Evolutionary conservation across 352 stramenopile species (phyloP).

Genomic region (Pythium grandisporangium): DNA sequence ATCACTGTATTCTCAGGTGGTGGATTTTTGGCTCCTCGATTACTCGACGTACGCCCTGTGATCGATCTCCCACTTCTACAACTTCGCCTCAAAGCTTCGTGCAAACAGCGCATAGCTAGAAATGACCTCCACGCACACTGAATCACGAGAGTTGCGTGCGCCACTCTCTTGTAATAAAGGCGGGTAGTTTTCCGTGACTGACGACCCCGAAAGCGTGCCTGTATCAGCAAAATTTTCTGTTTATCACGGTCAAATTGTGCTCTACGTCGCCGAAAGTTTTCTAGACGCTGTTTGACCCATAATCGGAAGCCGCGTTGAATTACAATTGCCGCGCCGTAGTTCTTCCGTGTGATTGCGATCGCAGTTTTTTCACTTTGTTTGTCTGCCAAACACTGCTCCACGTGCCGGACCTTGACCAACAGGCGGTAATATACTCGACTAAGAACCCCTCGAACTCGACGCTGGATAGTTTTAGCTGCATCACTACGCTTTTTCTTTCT

Average conservation of each 20-base stretch:
- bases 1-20: conserved; percentile 11
- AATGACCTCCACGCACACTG: conserved; percentile 47
- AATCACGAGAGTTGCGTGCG: conserved; percentile 17
- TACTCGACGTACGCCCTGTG: too few relatives aligned
- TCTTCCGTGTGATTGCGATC: conserved; percentile 2
- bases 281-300: conserved; percentile 25
- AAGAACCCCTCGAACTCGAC: conserved; percentile 17
- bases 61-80: too few relatives aligned
- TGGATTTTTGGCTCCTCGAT: too few relatives aligned
- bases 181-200: conserved; percentile 21
- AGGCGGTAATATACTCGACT: conserved; percentile 20
- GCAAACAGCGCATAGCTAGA: too few relatives aligned
- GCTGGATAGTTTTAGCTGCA: conserved; percentile 39
- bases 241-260: conserved; percentile 62
- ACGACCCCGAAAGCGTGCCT: conserved; percentile 38
- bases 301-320: conserved; percentile 34
- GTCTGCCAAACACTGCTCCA: conserved; percentile 3
- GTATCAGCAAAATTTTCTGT: conserved; percentile 33
- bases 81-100: too few relatives aligned
- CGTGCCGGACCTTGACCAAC: conserved; percentile 26
- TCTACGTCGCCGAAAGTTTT: conserved; percentile 25
- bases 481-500: conserved; percentile 17
- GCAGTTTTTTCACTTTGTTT: conserved; percentile 5
- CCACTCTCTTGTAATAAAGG: conserved; percentile 11
- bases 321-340: conserved; percentile 25